Conservation (phyloP, 169 alveolate genomes). For the Ichthyophthirius multifiliis region DNA sequence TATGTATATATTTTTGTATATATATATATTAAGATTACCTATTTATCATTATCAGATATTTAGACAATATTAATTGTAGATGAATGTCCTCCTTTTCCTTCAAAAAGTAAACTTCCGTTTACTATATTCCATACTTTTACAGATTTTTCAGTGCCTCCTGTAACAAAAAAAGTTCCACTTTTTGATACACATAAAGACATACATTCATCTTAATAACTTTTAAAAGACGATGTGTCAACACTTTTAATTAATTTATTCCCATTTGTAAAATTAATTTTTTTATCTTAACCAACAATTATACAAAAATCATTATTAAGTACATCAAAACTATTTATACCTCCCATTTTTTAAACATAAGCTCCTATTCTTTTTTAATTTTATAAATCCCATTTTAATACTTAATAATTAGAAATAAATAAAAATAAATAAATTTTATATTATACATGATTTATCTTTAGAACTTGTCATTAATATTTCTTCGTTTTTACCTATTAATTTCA, state of each 20-base stretch:
- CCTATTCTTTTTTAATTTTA: constrained; percentile 81
- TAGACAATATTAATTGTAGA: constrained; percentile 58
- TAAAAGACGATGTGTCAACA: too few species aligned
- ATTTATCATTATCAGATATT: constrained; percentile 74
- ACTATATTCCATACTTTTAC: constrained; percentile 68
- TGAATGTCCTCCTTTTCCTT: constrained; percentile 78
- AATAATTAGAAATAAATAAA: not conserved
- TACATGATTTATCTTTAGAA: constrained; percentile 73
- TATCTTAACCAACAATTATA: constrained; percentile 82
- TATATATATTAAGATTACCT: too few species aligned
- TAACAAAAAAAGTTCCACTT: constrained; percentile 61
- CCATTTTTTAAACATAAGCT: constrained; percentile 81
- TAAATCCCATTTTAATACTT: constrained; percentile 74
- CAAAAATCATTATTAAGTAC: constrained; percentile 61
- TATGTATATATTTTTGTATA: too few species aligned
- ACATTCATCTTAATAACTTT: constrained; percentile 63
- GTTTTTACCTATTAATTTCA: constrained; percentile 73
- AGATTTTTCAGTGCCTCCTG: constrained; percentile 76
- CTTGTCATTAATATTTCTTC: constrained; percentile 64
- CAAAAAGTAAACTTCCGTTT: constrained; percentile 43
- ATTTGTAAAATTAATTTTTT: constrained; percentile 83
- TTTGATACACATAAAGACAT: constrained; percentile 57
- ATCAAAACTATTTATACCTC: constrained; percentile 81
- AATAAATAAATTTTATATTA: not conserved
- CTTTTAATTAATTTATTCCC: constrained; percentile 66